Evolutionary conservation across 768 basidiomycete genomes (phyloP).

Genomic region (Austroboletus eburneus): DNA sequence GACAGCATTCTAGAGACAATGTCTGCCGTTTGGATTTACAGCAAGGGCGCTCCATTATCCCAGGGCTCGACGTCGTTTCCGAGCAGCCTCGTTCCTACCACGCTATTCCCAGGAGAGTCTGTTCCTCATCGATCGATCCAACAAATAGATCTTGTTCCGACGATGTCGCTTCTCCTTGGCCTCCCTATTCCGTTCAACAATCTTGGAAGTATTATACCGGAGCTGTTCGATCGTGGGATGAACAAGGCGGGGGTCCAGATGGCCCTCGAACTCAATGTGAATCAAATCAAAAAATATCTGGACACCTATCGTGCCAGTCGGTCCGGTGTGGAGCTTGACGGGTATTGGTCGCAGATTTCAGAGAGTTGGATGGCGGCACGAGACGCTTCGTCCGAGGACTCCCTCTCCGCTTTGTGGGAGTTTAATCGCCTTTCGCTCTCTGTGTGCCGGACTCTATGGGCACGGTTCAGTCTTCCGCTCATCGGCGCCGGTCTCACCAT

Average conservation of each 20-base stretch:
- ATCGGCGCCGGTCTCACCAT: slow-evolving; percentile 72
- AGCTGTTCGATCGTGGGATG: slow-evolving; percentile 64
- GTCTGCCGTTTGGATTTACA: slow-evolving; percentile 88
- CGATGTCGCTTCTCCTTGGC: slow-evolving; percentile 84
- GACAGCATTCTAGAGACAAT: slow-evolving; percentile 84
- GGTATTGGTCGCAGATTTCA: slow-evolving; percentile 52
- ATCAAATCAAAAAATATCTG: slow-evolving; percentile 75
- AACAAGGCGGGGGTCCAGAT: slow-evolving; percentile 39
- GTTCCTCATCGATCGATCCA: slow-evolving; percentile 63
- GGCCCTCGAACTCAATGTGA: slow-evolving; percentile 67
- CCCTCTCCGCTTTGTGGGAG: slow-evolving; percentile 13
- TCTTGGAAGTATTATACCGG: slow-evolving; percentile 87
- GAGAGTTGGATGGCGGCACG: slow-evolving; percentile 40
- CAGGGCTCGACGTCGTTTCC: slow-evolving; percentile 37
- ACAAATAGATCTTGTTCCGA: slow-evolving; percentile 92
- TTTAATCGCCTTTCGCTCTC: slow-evolving; percentile 38
- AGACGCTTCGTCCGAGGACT: slow-evolving; percentile 18
- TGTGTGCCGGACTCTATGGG: slow-evolving; percentile 86
- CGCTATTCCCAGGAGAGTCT: slow-evolving; percentile 55
- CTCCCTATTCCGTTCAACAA: slow-evolving; percentile 95
- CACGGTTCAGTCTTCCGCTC: slow-evolving; percentile 79
- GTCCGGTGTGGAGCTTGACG: slow-evolving; percentile 71
- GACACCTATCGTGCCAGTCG: slow-evolving; percentile 67
- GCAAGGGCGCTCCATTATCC: slow-evolving; percentile 59
- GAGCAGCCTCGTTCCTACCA: slow-evolving; percentile 47